These are phyloP conservation scores for Boletus fagicola DNA, from an alignment of 768 basidiomycete species.

Conservation along the genomic window DNA sequence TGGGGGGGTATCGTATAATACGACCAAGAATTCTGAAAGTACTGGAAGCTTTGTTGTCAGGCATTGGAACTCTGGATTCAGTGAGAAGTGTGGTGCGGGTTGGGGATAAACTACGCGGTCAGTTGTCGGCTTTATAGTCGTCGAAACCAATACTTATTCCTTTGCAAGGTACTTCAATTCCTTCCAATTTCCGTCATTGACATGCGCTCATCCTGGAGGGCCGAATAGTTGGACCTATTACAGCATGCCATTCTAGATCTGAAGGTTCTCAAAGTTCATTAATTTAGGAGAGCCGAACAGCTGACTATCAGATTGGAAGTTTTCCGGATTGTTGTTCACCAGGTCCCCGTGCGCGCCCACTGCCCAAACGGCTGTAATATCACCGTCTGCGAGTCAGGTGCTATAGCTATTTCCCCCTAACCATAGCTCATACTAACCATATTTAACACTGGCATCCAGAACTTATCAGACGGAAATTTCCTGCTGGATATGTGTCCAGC, in stretches of 20 bases:
- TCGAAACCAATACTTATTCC: background rate
- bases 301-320: background rate
- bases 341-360: background rate
- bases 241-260: background rate
- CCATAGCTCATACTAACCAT: too few species aligned
- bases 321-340: background rate
- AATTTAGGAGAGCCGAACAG: background rate
- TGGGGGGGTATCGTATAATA: background rate
- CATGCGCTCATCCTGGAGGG: too few species aligned
- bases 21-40: background rate
- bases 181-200: too few species aligned
- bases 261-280: background rate
- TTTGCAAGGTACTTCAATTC: background rate
- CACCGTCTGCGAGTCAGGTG: background rate
- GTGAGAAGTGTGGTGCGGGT: too few species aligned
- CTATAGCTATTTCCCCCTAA: background rate
- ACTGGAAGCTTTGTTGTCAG: background rate
- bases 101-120: background rate
- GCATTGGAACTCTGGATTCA: background rate
- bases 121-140: background rate
- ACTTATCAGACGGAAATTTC: too few species aligned
- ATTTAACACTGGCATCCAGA: too few species aligned
- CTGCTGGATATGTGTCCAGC: too few species aligned
- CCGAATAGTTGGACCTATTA: background rate
- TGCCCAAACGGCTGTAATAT: background rate